These are phyloP conservation scores for Solanum ahanhuiri DNA, from an alignment of 257 asterid genomes.

Conservation along the genomic window DNA sequence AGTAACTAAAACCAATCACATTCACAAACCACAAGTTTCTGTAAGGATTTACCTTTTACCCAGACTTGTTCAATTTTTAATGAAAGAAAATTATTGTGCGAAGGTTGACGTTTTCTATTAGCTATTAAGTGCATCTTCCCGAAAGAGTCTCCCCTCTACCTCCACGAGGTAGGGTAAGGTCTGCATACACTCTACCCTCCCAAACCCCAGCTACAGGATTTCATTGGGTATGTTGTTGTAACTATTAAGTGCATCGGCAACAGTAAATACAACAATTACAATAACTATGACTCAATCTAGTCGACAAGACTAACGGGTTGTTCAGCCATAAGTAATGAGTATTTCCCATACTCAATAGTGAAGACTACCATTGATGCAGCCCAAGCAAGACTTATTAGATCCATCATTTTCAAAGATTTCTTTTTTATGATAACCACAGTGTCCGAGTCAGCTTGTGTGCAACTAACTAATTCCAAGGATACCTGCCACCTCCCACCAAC, in stretches of 20 bases:
- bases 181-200: not conserved
- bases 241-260: not conserved
- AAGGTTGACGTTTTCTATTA: not conserved
- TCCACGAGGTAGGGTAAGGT: not conserved
- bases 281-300: not conserved
- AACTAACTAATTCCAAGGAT: not conserved
- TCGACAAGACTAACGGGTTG: not conserved
- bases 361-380: not conserved
- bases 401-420: not conserved
- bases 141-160: not conserved
- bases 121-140: not conserved
- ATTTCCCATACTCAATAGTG: not conserved
- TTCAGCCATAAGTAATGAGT: not conserved
- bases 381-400: not conserved
- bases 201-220: not conserved
- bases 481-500: not conserved
- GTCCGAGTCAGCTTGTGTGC: not conserved
- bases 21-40: not conserved
- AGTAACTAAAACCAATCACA: not conserved
- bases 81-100: not conserved
- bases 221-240: not conserved
- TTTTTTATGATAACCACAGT: not conserved
- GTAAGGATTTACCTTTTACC: not conserved
- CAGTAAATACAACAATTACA: not conserved
- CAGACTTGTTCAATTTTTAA: not conserved